These are phyloP conservation scores for Poa annua DNA, from an alignment of 176 grass and related monocot species.

Conservation along the genomic window DNA sequence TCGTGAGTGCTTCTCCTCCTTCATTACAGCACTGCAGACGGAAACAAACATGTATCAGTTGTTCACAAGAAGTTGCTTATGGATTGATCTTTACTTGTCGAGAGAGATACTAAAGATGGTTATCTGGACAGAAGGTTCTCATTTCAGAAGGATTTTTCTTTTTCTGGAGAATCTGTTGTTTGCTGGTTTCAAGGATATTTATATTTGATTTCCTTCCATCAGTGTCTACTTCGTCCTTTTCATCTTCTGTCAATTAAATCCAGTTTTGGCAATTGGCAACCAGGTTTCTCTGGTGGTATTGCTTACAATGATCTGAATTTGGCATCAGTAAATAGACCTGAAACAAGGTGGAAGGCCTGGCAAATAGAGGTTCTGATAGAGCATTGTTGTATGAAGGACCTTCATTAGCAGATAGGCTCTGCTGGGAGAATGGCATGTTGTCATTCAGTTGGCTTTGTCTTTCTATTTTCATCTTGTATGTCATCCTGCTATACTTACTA, in stretches of 20 bases:
- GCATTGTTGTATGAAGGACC: conserved; percentile 81
- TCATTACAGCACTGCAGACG: too few relatives aligned
- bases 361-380: conserved; percentile 94
- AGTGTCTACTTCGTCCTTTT: conserved; percentile 62
- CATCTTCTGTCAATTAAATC: conserved; percentile 32
- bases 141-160: conserved; percentile 55
- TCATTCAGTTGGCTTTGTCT: conserved; percentile 29
- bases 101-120: conserved; percentile 48
- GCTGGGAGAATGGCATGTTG: conserved; percentile 79
- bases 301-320: conserved; percentile 54
- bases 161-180: conserved; percentile 64
- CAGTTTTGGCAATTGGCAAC: conserved; percentile 68
- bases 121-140: conserved; percentile 34
- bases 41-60: conserved; percentile 57
- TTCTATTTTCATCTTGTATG: conserved; percentile 19
- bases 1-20: conserved; percentile 48
- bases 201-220: conserved; percentile 92
- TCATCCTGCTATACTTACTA: conserved; percentile 31
- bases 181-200: conserved; percentile 82
- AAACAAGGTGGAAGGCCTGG: conserved; percentile 70
- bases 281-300: conserved; percentile 38
- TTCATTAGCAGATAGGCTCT: conserved; percentile 72
- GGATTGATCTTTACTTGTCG: conserved; percentile 43
- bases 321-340: conserved; percentile 45
- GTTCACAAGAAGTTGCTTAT: conserved; percentile 62